phyloP scores from a whole-genome alignment of 352 stramenopile genomes.

The Phytophthora tubulina region DNA sequence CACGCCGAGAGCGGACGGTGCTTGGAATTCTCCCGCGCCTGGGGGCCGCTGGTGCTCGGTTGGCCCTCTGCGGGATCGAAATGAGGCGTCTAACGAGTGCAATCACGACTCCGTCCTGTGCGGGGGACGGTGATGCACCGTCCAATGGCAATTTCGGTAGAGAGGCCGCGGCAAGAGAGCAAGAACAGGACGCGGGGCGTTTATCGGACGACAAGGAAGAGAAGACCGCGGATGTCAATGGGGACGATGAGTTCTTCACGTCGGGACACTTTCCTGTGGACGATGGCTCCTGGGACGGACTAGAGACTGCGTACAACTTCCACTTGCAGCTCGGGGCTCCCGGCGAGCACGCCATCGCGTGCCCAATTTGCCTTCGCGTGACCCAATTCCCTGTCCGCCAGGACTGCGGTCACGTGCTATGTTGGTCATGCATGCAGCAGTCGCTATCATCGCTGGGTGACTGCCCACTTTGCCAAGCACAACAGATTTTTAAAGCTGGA shows the following conservation, averaged over 20 bases:
- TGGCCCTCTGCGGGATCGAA: constrained; percentile 15
- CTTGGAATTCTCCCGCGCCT: constrained; percentile 29
- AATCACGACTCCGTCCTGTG: neutral
- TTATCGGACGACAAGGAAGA: constrained; percentile 34
- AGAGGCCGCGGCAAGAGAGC: neutral
- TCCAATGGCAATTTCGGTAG: neutral
- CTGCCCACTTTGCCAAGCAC: constrained; percentile 62
- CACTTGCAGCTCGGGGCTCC: constrained; percentile 41
- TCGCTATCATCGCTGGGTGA: constrained; percentile 46
- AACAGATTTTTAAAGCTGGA: constrained; percentile 52
- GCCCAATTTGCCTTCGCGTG: constrained; percentile 57
- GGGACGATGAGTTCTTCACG: constrained; percentile 27
- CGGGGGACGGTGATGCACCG: constrained; percentile 8
- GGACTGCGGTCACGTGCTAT: constrained; percentile 65
- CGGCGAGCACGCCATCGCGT: constrained; percentile 33
- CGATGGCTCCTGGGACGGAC: constrained; percentile 34
- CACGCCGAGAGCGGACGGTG: constrained; percentile 8
- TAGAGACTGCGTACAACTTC: constrained; percentile 38
- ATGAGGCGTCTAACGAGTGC: constrained; percentile 26
- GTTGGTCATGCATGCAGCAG: constrained; percentile 62
- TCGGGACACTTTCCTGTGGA: constrained; percentile 23
- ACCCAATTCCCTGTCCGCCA: constrained; percentile 55
- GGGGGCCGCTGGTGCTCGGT: constrained; percentile 16
- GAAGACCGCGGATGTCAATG: constrained; percentile 33
- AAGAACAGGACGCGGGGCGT: constrained; percentile 13